These are phyloP conservation scores for Raphanus sativus DNA, from an alignment of 345 rosid genomes.

Conservation along the genomic window DNA sequence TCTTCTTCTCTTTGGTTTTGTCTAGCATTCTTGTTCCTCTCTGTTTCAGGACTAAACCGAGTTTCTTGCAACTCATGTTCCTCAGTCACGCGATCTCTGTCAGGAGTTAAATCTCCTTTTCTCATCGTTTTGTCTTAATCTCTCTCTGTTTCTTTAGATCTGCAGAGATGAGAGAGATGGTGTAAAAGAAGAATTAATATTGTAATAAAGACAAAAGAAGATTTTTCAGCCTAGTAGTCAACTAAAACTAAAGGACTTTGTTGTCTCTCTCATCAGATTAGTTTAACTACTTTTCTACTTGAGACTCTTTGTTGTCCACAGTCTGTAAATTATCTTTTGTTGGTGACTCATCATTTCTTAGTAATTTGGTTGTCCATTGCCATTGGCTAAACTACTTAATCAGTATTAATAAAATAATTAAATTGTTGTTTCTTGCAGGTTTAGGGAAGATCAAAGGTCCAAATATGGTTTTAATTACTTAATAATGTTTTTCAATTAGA, in stretches of 20 bases:
- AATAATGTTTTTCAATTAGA: background rate
- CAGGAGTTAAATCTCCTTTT: constrained; percentile 26
- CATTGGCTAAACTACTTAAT: background rate
- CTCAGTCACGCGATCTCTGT: constrained; percentile 26
- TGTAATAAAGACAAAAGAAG: constrained; percentile 20
- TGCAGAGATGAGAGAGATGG: constrained; percentile 15
- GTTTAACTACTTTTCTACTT: constrained; percentile 31
- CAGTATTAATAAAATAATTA: background rate
- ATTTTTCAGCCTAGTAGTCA: constrained; percentile 34
- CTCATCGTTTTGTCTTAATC: constrained; percentile 14
- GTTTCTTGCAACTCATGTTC: constrained; percentile 40
- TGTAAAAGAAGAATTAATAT: constrained; percentile 13
- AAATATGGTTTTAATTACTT: background rate
- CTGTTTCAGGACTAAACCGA: constrained; percentile 21
- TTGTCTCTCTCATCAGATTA: constrained; percentile 10
- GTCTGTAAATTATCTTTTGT: background rate
- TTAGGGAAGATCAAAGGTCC: background rate
- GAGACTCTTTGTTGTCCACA: constrained; percentile 8
- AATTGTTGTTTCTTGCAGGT: background rate
- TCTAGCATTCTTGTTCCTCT: constrained; percentile 24
- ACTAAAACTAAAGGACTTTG: constrained; percentile 20
- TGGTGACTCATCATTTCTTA: constrained; percentile 8
- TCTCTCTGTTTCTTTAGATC: constrained; percentile 28
- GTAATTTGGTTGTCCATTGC: background rate
- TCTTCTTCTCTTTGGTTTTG: constrained; percentile 16